A percentile compares a stretch with the other conserved stretches of the same genome.
phyloP scores from a whole-genome alignment of 352 stramenopile species.

The Globisporangium camurandrum region DNA sequence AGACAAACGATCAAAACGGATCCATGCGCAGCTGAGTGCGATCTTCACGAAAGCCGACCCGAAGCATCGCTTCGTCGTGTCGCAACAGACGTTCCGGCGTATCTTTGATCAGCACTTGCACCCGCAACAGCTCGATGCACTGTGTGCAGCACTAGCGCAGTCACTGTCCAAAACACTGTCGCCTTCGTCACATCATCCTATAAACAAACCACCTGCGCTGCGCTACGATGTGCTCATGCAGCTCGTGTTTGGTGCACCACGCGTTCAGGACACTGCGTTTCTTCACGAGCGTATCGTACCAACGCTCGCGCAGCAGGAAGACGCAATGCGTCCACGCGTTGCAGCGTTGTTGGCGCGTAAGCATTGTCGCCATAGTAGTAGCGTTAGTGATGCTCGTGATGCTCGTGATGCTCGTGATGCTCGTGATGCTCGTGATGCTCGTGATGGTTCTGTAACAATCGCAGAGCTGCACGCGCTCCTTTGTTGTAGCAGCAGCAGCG shows the following conservation, averaged over 20 bases:
- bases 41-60: conserved; percentile 51
- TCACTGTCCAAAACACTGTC: background rate
- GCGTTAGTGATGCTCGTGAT: no score
- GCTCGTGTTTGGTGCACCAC: conserved; percentile 33
- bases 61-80: conserved; percentile 20
- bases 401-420: no score
- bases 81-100: conserved; percentile 28
- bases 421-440: no score
- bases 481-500: conserved; percentile 1
- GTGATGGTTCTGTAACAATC: no score
- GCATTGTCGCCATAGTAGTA: no score
- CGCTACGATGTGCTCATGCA: conserved; percentile 51
- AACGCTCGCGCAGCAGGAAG: conserved; percentile 17
- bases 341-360: conserved; percentile 15
- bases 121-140: conserved; percentile 22
- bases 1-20: conserved; percentile 21
- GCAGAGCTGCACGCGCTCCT: conserved; percentile 10
- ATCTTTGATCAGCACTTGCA: conserved; percentile 46
- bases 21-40: conserved; percentile 36
- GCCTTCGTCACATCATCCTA: background rate
- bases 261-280: conserved; percentile 16
- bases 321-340: conserved; percentile 8
- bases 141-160: conserved; percentile 13
- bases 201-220: conserved; percentile 4
- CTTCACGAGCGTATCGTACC: conserved; percentile 10